These are phyloP conservation scores for Helotiales sp. DNA, from an alignment of 2,329 filamentous ascomycete species.

Conservation along the genomic window DNA sequence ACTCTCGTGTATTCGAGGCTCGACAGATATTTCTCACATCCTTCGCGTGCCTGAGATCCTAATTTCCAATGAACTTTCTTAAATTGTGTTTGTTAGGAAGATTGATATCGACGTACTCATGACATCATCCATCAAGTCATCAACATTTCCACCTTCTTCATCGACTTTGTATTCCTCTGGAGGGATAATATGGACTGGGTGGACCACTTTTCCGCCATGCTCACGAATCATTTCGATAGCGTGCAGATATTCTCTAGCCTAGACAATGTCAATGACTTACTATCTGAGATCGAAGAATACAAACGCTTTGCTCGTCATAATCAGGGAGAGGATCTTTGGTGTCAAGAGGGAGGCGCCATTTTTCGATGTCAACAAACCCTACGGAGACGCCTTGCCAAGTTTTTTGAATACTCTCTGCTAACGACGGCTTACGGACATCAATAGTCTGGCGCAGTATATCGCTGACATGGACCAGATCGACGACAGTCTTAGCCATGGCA, in stretches of 20 bases:
- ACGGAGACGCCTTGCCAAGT: constrained; percentile 12
- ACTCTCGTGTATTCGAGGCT: constrained; percentile 20
- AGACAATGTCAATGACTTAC: background rate
- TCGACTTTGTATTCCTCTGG: constrained; percentile 3
- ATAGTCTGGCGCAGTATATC: constrained; percentile 9
- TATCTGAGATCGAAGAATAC: background rate
- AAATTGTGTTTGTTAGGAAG: background rate
- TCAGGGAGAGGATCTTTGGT: no score
- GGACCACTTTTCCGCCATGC: constrained; percentile 3
- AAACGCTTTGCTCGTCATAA: no score
- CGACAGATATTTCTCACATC: constrained; percentile 5
- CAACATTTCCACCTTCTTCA: no score
- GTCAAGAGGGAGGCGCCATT: no score
- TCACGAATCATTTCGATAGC: constrained; percentile 14
- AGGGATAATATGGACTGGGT: background rate
- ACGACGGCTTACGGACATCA: background rate
- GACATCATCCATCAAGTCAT: background rate
- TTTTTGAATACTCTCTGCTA: background rate
- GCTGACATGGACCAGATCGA: constrained; percentile 23
- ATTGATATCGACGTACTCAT: background rate
- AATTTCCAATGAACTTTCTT: no score
- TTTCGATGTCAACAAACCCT: no score
- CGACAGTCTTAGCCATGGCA: constrained; percentile 25
- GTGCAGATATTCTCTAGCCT: background rate
- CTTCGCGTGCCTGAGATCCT: no score